Evolutionary conservation across 176 grass and related monocot species (phyloP), one percentile per base, ranked within the genome.

Genomic region (Rhipidocladum racemiflorum): DNA sequence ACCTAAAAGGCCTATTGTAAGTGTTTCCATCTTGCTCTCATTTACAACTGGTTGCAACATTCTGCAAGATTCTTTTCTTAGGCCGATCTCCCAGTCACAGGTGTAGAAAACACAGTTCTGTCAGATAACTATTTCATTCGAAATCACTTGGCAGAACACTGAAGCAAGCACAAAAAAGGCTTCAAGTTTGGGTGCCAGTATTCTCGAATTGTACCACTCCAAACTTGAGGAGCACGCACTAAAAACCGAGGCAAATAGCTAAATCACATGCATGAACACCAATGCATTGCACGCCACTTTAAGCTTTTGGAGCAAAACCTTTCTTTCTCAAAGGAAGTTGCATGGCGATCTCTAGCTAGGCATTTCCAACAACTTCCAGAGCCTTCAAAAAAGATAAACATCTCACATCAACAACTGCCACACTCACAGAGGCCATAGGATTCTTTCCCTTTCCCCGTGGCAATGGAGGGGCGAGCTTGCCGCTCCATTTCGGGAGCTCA

Each of bases 131-230:
- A 39, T 25, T 6, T 40, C 46, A 64, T 48, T 25, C 23, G 40
- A 89, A 76, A 76, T 75, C 70, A 63, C 81, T 56, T 81, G 63
- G 76, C 87, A 80, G 49, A 62, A 36, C 51, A 73, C 34, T 70
- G 10, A 88, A 88, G 81, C 75, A 57, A 24, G n/a, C 54, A 61
- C 75, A 36, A 49, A 70, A 68, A 68, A 76, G 18, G 32, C 59
- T 17, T 28, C 40, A 7, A 23, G 81, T 25, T 63, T 81, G 82
- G 50, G 53, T 11, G 54, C 29, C 43, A 81, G 42, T 85, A 35
- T 70, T 54, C 76, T 61, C 68, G 65, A 48, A 72, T 34, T 32
- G 75, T 73, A 49, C 50, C 79, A 42, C 23, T 67, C 29, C 24
- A 85, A 16, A 43, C 70, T 81, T 85, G 55, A 46, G 73, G 70